Evolutionary conservation across 169 alveolate genomes (phyloP).

Genomic region (Plasmodium berghei): DNA sequence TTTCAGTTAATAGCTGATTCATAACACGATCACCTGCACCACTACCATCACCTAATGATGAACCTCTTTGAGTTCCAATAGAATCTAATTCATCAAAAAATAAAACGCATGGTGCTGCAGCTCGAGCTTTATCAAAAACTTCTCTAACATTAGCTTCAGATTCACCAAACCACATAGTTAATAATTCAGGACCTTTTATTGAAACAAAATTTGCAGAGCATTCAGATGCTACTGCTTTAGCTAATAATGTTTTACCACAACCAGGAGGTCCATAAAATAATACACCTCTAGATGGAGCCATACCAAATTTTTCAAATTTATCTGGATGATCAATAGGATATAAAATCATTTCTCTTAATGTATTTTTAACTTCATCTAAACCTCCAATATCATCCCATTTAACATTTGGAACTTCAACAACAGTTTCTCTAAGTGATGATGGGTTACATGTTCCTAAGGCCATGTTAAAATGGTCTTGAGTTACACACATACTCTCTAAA

Average conservation of each 20-base stretch:
- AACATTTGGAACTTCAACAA: constrained; percentile 98
- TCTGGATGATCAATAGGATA: constrained; percentile 98
- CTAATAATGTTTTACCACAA: constrained; percentile 98
- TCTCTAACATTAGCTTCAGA: constrained; percentile 99
- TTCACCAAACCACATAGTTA: constrained; percentile 99
- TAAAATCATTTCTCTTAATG: constrained; percentile 97
- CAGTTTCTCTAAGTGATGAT: constrained; percentile 97
- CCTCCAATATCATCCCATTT: constrained; percentile 99
- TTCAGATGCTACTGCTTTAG: constrained; percentile 99
- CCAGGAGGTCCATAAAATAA: constrained; percentile 99
- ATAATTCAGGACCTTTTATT: constrained; percentile 98
- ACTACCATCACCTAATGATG: constrained; percentile 95
- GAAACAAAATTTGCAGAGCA: constrained; percentile 99
- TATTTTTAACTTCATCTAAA: constrained; percentile 95
- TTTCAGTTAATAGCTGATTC: constrained; percentile 99
- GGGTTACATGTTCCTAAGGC: constrained; percentile 98
- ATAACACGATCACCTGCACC: constrained; percentile 99
- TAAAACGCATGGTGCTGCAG: constrained; percentile 99
- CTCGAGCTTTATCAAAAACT: constrained; percentile 99
- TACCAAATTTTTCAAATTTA: constrained; percentile 98
- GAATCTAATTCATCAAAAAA: constrained; percentile 99
- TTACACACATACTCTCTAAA: constrained; percentile 98
- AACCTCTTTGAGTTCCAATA: constrained; percentile 98
- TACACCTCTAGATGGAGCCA: constrained; percentile 99
- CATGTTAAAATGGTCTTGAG: constrained; percentile 97